phyloP scores from a whole-genome alignment of 2,329 filamentous ascomycete genomes.

The Teratosphaeria gauchensis region DNA sequence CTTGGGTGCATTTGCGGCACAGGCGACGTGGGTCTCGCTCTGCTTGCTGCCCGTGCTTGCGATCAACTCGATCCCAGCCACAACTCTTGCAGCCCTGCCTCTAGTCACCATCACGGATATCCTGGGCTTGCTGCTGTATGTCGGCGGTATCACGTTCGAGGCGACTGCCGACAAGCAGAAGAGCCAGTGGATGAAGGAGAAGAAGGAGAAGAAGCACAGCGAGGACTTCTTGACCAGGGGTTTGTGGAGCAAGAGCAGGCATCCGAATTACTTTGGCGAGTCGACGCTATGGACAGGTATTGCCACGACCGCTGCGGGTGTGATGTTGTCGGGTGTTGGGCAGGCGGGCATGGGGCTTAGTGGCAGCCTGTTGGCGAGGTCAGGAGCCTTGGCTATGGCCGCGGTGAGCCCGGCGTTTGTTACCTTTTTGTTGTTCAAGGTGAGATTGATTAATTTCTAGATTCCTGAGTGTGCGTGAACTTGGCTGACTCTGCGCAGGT shows the following conservation, averaged over 20 bases:
- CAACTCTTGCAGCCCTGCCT: conserved; percentile 42
- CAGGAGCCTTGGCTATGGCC: conserved; percentile 41
- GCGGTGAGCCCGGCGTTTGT: conserved; percentile 56
- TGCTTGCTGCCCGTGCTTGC: conserved; percentile 56
- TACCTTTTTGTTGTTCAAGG: conserved; percentile 52
- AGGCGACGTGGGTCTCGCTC: conserved; percentile 60
- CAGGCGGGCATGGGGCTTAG: conserved; percentile 49
- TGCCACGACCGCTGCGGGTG: conserved; percentile 48
- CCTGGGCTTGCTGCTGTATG: conserved; percentile 49
- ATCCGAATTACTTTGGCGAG: conserved; percentile 68
- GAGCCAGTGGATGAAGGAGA: conserved; percentile 49
- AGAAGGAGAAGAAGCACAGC: conserved; percentile 55
- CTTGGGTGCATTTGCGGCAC: conserved; percentile 46
- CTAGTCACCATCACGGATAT: conserved; percentile 44
- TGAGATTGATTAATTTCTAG: conserved; percentile 28
- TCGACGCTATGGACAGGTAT: conserved; percentile 60
- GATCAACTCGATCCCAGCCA: conserved; percentile 51
- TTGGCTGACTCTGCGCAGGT: conserved; percentile 17
- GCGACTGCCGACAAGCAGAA: conserved; percentile 56
- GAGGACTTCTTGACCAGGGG: conserved; percentile 58
- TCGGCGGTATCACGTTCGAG: conserved; percentile 52
- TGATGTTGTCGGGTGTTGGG: conserved; percentile 45
- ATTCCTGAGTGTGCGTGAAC: too few species aligned
- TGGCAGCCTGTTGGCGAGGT: conserved; percentile 32
- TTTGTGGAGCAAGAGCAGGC: conserved; percentile 51